Percentiles rank a stretch among this genome's conserved stretches.
These are phyloP conservation scores for Magnusiomyces sp. DNA, from an alignment of 1,139 yeast genomes.

Conservation along the genomic window DNA sequence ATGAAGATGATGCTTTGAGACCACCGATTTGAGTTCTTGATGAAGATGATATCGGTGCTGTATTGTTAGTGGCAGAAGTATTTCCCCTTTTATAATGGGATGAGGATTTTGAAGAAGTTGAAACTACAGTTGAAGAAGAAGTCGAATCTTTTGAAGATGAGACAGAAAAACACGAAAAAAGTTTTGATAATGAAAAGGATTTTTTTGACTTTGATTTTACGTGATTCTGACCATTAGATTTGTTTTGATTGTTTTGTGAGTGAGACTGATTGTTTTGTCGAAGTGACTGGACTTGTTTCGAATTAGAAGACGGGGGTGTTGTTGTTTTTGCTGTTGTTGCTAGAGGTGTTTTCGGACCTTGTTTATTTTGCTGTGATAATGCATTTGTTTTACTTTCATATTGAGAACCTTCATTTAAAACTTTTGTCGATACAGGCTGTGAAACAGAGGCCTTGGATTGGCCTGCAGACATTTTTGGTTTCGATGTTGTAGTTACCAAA, in stretches of 20 bases:
- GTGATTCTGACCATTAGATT: too few relatives aligned
- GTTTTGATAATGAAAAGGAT: background rate
- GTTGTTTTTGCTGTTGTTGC: background rate
- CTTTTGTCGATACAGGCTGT: background rate
- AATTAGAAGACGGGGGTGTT: background rate
- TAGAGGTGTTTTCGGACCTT: background rate
- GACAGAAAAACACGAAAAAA: background rate
- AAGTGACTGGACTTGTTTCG: background rate
- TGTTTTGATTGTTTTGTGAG: background rate
- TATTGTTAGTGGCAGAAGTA: background rate
- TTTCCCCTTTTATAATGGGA: background rate
- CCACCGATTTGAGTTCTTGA: background rate
- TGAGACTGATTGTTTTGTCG: background rate
- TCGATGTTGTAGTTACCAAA: background rate
- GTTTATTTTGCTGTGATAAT: background rate
- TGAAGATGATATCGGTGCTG: background rate
- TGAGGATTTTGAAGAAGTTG: background rate
- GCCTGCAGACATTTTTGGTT: background rate
- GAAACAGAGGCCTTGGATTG: slow-evolving; percentile 1
- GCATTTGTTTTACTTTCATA: too few relatives aligned
- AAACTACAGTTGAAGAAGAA: background rate
- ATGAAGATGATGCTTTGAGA: background rate
- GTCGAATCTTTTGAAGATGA: background rate
- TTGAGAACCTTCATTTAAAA: too few relatives aligned
- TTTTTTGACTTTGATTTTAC: too few relatives aligned